A percentile compares a stretch with the other conserved stretches of the same genome.
These are phyloP conservation scores for Ceratocystis cubensis DNA, from an alignment of 2,329 filamentous ascomycete genomes.

Conservation along the genomic window DNA sequence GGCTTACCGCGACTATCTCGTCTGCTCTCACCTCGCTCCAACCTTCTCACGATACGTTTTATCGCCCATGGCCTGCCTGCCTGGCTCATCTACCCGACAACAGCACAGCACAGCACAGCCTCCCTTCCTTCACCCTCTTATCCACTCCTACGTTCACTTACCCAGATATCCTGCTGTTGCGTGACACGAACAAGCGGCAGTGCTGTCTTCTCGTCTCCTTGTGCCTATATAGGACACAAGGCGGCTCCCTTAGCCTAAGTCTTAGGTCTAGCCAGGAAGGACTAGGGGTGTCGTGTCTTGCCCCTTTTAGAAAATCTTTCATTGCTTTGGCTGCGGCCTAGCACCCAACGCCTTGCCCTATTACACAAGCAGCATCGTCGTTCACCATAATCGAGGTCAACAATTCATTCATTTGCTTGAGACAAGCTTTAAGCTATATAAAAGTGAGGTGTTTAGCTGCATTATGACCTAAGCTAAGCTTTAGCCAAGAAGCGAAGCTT, in stretches of 20 bases:
- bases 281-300: no score
- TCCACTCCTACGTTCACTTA: background rate
- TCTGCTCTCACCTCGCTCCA: background rate
- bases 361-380: background rate
- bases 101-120: background rate
- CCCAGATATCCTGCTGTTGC: background rate
- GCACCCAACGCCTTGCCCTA: no score
- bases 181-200: background rate
- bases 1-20: no score
- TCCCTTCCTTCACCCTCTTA: conserved; percentile 8
- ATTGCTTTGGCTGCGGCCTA: no score
- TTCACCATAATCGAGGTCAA: background rate
- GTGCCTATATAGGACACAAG: no score
- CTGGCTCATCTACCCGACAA: no score
- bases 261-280: no score
- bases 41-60: background rate
- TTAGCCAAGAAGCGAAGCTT: background rate
- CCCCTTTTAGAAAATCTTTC: no score
- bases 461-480: background rate
- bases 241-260: no score
- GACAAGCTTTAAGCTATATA: background rate
- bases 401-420: background rate
- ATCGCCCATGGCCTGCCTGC: background rate
- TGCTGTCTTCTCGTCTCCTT: no score
- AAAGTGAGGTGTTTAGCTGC: background rate